phyloP scores from a whole-genome alignment of 2,329 filamentous ascomycete genomes.

The Colletotrichum coccodes region DNA sequence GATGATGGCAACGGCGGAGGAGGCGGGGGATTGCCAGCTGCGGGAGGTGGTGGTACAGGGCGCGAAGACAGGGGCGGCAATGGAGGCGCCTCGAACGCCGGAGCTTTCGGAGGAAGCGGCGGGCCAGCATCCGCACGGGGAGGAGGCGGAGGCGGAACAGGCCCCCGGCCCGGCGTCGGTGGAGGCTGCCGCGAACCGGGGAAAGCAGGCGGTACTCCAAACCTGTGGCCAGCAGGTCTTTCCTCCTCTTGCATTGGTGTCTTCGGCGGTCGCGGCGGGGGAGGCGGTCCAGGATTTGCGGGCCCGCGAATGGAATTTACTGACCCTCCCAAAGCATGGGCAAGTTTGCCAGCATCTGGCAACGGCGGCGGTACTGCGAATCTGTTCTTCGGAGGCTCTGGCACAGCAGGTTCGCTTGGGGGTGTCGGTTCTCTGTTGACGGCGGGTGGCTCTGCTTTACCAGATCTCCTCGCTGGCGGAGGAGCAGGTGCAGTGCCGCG shows the following conservation, averaged over 20 bases:
- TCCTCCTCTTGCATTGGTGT: constrained; percentile 75
- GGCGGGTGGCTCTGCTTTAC: constrained; percentile 56
- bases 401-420: constrained; percentile 77
- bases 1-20: constrained; percentile 46
- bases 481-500: constrained; percentile 63
- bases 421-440: constrained; percentile 59
- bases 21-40: constrained; percentile 49
- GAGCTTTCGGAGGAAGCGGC: constrained; percentile 59
- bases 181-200: constrained; percentile 74
- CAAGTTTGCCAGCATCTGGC: constrained; percentile 89
- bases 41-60: constrained; percentile 64
- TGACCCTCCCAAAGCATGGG: constrained; percentile 59
- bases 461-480: constrained; percentile 69
- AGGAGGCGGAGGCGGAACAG: constrained; percentile 78
- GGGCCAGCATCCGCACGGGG: constrained; percentile 49
- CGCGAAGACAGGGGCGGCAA: constrained; percentile 62
- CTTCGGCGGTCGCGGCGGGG: constrained; percentile 76
- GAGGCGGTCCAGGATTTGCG: constrained; percentile 66
- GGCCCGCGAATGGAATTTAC: constrained; percentile 42
- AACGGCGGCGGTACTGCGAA: constrained; percentile 76
- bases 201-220: constrained; percentile 85
- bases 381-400: constrained; percentile 63
- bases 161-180: constrained; percentile 77
- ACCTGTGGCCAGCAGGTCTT: constrained; percentile 63
- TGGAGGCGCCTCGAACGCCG: constrained; percentile 55